These are phyloP conservation scores for Ganoderma boninense DNA, from an alignment of 1,284 basidiomycete genomes.

Conservation along the genomic window DNA sequence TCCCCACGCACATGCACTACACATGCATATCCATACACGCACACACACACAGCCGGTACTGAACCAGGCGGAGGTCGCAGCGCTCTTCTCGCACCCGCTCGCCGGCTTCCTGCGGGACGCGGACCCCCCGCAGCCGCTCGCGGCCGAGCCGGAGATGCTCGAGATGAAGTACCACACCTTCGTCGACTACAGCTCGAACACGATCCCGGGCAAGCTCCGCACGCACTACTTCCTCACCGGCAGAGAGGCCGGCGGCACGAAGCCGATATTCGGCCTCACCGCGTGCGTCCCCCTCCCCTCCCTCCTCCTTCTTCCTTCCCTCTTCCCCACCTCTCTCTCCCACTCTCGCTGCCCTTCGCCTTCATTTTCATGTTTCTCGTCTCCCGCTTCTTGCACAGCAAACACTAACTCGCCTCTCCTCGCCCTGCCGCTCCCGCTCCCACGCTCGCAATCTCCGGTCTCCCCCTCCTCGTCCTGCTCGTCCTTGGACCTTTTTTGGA, in stretches of 20 bases:
- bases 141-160: slow-evolving; percentile 60
- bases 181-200: slow-evolving; percentile 61
- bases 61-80: slow-evolving; percentile 79
- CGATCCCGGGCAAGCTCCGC: slow-evolving; percentile 50
- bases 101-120: slow-evolving; percentile 70
- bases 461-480: background rate
- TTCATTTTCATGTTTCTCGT: background rate
- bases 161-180: slow-evolving; percentile 74
- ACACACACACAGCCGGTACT: slow-evolving; percentile 68
- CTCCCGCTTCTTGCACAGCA: background rate
- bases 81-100: slow-evolving; percentile 86
- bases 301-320: background rate
- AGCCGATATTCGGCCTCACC: slow-evolving; percentile 85
- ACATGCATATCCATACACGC: too few species aligned
- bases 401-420: background rate
- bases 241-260: slow-evolving; percentile 79
- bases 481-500: background rate
- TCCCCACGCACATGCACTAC: too few species aligned
- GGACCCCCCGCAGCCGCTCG: slow-evolving; percentile 62
- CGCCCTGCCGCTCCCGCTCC: background rate
- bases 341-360: slow-evolving; percentile 53
- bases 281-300: slow-evolving; percentile 55
- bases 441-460: slow-evolving; percentile 3
- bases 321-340: background rate
- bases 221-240: slow-evolving; percentile 86